Base-by-base conservation (phyloP, 176 grass and related monocot species). In the Puccinellia tenuiflora region DNA sequence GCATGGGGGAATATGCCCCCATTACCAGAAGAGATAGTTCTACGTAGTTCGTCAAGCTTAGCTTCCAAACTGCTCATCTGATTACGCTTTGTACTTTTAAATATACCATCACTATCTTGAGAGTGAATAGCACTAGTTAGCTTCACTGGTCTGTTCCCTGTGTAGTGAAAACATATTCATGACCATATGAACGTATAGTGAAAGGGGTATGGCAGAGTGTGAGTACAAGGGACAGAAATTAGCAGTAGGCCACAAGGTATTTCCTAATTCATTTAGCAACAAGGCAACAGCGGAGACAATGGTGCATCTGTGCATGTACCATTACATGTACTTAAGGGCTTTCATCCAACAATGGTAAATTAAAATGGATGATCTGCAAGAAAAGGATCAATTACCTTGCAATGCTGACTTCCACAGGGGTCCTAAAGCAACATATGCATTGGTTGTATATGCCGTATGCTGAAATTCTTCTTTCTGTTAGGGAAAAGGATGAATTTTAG, bases 391-490 rank as follows among this genome's bases (percentile, higher is more conserved):
- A 80, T 84, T 78, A 94, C 95, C 95, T 88, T 94, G 71, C 31
- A 84, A 34, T 80, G 87, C 84, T 81, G 51, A 77, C 86, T 91
- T 93, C 81, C 78, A 94, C 69, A 92, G 72, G 79, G 88, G 82
- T 81, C 95, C 95, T 47, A 98, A 88, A 22, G 88, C 74, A 78
- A 98, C 82, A 77, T 98, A 93, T 5, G 95, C 90, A 64, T 98
- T 98, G 38, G 95, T 98, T 17, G 95, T 64, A 94, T 98, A 98
- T 17, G 95, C 85, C 52, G 95, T 98, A 78, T 95, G 92, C 78
- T 98, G 95, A 91, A 94, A 98, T 90, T 98, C 95, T 77, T 98
- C 95, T 91, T 98, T 98, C 95, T 94, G 68, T 16, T 71, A 53
- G 54, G 52, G 37, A 46, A 50, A 83, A 67, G 80, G 85, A 86